Evolutionary conservation across 1,284 basidiomycete genomes (phyloP).

Genomic region (Ganoderma meredithae): DNA sequence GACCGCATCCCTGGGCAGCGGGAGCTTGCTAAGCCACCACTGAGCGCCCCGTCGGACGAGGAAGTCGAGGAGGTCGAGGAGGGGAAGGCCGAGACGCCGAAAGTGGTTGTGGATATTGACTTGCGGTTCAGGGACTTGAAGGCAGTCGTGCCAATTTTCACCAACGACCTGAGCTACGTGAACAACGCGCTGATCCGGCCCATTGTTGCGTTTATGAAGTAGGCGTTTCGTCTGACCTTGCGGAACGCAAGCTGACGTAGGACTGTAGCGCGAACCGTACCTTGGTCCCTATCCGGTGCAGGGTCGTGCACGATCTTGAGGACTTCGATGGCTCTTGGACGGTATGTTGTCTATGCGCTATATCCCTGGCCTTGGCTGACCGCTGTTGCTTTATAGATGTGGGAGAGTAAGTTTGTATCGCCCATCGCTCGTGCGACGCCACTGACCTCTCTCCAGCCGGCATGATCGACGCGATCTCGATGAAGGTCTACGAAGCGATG

Average conservation of each 20-base stretch:
- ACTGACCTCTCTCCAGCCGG: conserved; percentile 61
- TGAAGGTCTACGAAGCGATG: conserved; percentile 89
- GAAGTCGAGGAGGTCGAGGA: conserved; percentile 37
- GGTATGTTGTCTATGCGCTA: conserved; percentile 46
- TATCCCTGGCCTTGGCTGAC: conserved; percentile 26
- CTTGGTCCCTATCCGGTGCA: conserved; percentile 89
- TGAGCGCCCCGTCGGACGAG: conserved; percentile 72
- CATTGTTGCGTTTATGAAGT: conserved; percentile 99
- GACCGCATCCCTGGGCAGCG: conserved; percentile 90
- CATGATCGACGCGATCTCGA: conserved; percentile 81
- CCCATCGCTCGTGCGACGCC: not conserved
- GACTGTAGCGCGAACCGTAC: conserved; percentile 83
- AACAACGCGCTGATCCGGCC: conserved; percentile 96
- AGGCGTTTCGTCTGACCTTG: conserved; percentile 38
- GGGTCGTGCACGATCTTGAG: conserved; percentile 78
- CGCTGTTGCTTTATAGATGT: conserved; percentile 60
- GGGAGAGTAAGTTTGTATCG: conserved; percentile 71
- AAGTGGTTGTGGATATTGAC: conserved; percentile 91
- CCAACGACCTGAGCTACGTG: conserved; percentile 87
- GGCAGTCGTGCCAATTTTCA: conserved; percentile 93
- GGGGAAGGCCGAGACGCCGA: conserved; percentile 48
- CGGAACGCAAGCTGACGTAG: conserved; percentile 13
- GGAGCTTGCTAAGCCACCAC: conserved; percentile 85
- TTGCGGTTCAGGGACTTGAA: conserved; percentile 96
- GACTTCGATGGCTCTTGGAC: conserved; percentile 94